These are phyloP conservation scores for Dioscorea alata DNA, from an alignment of 106 monocot species.

Conservation along the genomic window DNA sequence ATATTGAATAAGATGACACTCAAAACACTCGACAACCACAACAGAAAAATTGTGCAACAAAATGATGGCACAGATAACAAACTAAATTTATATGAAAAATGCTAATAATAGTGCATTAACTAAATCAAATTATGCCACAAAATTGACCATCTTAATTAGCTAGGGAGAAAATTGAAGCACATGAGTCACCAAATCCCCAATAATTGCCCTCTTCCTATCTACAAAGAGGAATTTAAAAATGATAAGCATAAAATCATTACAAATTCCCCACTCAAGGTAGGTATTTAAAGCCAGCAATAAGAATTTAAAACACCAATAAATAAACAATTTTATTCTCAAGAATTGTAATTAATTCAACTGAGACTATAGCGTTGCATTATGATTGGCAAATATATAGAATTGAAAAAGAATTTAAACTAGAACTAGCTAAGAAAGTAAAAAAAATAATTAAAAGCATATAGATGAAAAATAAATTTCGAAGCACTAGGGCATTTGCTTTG, in stretches of 20 bases:
- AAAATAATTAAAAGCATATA: too few relatives aligned
- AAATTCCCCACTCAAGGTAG: too few relatives aligned
- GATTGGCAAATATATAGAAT: too few relatives aligned
- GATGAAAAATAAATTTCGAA: too few relatives aligned
- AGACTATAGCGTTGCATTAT: too few relatives aligned
- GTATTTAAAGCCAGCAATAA: not conserved
- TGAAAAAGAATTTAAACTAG: too few relatives aligned
- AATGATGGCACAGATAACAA: not conserved
- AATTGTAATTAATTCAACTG: too few relatives aligned
- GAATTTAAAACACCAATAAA: too few relatives aligned
- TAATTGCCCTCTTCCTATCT: constrained; percentile 98
- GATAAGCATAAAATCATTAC: not conserved
- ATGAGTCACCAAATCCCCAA: constrained; percentile 79
- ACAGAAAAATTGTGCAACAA: not conserved
- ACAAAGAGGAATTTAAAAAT: constrained; percentile 7
- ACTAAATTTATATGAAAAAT: not conserved
- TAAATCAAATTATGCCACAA: constrained; percentile 98
- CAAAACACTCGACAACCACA: not conserved
- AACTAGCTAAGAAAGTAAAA: too few relatives aligned
- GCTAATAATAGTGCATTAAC: constrained; percentile 15
- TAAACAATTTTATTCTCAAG: too few relatives aligned
- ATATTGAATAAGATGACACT: not conserved
- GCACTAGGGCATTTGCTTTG: too few relatives aligned
- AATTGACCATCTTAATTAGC: constrained; percentile 66
- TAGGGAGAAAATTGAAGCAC: constrained; percentile 61